phyloP scores from a whole-genome alignment of 345 rosid genomes.

The Mercurialis annua region DNA sequence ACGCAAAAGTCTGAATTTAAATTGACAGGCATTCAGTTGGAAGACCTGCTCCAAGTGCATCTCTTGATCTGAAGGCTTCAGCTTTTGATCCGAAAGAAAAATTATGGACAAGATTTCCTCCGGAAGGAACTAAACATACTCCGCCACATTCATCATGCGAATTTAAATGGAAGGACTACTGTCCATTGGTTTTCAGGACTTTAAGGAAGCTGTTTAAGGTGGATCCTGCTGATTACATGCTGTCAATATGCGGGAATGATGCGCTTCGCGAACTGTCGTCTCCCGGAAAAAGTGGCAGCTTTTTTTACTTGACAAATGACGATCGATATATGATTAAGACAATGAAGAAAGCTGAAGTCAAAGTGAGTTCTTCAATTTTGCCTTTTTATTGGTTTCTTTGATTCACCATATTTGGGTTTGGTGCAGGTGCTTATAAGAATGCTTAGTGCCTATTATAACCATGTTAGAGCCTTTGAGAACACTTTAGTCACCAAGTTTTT shows the following conservation, averaged over 20 bases:
- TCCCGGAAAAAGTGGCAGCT: slow-evolving; percentile 98
- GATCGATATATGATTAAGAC: slow-evolving; percentile 97
- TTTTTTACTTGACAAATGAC: slow-evolving; percentile 83
- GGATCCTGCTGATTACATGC: slow-evolving; percentile 94
- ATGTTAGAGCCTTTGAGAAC: slow-evolving; percentile 77
- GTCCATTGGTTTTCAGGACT: slow-evolving; percentile 97
- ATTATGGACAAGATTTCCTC: slow-evolving; percentile 89
- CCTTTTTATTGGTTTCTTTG: background rate
- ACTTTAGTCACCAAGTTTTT: slow-evolving; percentile 72
- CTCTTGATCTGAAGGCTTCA: slow-evolving; percentile 80
- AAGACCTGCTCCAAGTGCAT: slow-evolving; percentile 64
- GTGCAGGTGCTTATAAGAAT: slow-evolving; percentile 79
- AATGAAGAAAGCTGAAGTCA: slow-evolving; percentile 82
- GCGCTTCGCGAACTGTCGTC: slow-evolving; percentile 95
- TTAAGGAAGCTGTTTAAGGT: slow-evolving; percentile 90
- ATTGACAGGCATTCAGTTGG: slow-evolving; percentile 76
- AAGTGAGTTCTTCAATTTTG: slow-evolving; percentile 40
- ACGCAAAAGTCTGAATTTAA: too few relatives aligned
- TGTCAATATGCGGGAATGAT: slow-evolving; percentile 85
- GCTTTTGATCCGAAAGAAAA: slow-evolving; percentile 93
- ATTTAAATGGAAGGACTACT: slow-evolving; percentile 95
- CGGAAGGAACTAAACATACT: slow-evolving; percentile 85
- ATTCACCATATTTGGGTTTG: background rate
- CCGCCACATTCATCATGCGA: slow-evolving; percentile 88
- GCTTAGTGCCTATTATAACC: slow-evolving; percentile 91